These are phyloP conservation scores for Candida hungchunana DNA, from an alignment of 805 yeast genomes.

Conservation along the genomic window DNA sequence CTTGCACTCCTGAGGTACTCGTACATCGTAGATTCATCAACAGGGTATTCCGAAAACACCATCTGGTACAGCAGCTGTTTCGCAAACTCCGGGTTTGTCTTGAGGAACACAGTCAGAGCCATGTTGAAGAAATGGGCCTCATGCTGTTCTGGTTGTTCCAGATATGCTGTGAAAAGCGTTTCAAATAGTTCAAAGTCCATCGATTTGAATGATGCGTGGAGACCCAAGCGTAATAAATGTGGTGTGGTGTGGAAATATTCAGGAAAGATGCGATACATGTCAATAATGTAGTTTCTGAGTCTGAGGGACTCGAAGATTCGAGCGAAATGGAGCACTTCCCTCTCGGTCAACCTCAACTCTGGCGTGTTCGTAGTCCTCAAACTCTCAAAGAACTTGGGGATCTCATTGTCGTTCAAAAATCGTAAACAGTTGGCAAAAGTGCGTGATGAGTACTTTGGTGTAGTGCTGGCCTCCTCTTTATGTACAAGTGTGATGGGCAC, in stretches of 20 bases:
- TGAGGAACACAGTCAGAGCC: conserved; percentile 21
- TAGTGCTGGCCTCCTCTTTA: too few relatives aligned
- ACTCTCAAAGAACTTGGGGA: too few relatives aligned
- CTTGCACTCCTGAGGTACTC: conserved; percentile 17
- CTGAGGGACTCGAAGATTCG: too few relatives aligned
- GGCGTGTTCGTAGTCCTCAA: too few relatives aligned
- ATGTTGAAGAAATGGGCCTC: conserved; percentile 17
- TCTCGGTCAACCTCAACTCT: too few relatives aligned
- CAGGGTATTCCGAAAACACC: conserved; percentile 24
- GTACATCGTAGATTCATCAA: conserved; percentile 19
- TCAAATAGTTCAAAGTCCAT: conserved; percentile 16
- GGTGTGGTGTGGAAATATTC: neutral
- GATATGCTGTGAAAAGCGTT: conserved; percentile 17
- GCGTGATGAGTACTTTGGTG: too few relatives aligned
- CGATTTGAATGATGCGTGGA: conserved; percentile 4
- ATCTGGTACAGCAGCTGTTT: conserved; percentile 26
- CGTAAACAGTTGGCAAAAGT: too few relatives aligned
- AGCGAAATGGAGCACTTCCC: too few relatives aligned
- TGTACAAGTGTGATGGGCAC: conserved; percentile 4
- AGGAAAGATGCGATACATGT: conserved; percentile 3
- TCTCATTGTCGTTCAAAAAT: too few relatives aligned
- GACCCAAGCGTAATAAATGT: conserved; percentile 1
- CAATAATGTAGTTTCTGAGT: conserved; percentile 1
- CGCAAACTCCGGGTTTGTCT: conserved; percentile 23
- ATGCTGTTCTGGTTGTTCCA: conserved; percentile 12